These are phyloP conservation scores for Infundibulicybe gibba DNA, from an alignment of 768 basidiomycete species.

Conservation along the genomic window DNA sequence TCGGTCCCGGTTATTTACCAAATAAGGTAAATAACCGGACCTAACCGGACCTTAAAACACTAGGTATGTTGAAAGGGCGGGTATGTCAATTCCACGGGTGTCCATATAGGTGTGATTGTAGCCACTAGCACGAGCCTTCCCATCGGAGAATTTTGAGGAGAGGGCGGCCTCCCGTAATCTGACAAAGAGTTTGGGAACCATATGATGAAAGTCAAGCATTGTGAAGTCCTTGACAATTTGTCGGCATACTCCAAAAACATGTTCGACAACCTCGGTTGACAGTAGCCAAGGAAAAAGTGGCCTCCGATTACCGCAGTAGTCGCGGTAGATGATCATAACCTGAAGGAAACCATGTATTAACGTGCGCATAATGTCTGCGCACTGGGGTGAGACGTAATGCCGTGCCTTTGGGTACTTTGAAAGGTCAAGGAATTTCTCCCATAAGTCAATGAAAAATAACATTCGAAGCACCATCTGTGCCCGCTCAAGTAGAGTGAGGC, in stretches of 20 bases:
- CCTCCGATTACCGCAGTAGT: slow-evolving; percentile 12
- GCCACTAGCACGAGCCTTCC: slow-evolving; percentile 8
- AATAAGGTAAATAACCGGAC: no score
- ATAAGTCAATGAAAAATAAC: slow-evolving; percentile 20
- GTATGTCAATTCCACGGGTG: slow-evolving; percentile 12
- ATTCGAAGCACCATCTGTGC: slow-evolving; percentile 27
- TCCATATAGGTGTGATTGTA: slow-evolving; percentile 5
- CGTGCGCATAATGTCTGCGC: slow-evolving; percentile 21
- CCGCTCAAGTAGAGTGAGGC: slow-evolving; percentile 16
- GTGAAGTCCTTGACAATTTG: slow-evolving; percentile 19
- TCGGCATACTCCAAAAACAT: slow-evolving; percentile 21
- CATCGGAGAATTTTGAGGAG: slow-evolving; percentile 4
- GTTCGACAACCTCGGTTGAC: slow-evolving; percentile 23
- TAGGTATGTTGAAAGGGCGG: slow-evolving; percentile 12
- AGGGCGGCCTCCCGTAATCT: slow-evolving; percentile 18
- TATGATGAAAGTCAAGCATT: slow-evolving; percentile 12
- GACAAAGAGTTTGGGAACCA: slow-evolving; percentile 20
- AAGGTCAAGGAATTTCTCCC: slow-evolving; percentile 17
- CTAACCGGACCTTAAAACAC: no score
- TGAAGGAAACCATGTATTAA: slow-evolving; percentile 26
- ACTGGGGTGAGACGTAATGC: slow-evolving; percentile 29
- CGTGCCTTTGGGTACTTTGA: slow-evolving; percentile 14
- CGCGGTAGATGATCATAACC: slow-evolving; percentile 29
- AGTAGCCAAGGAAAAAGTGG: slow-evolving; percentile 27
- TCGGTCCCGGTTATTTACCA: no score